Percentiles rank a stretch among this genome's conserved stretches.
phyloP scores from a whole-genome alignment of 1,139 yeast species.

The Hyphopichia pseudoburtonii region DNA sequence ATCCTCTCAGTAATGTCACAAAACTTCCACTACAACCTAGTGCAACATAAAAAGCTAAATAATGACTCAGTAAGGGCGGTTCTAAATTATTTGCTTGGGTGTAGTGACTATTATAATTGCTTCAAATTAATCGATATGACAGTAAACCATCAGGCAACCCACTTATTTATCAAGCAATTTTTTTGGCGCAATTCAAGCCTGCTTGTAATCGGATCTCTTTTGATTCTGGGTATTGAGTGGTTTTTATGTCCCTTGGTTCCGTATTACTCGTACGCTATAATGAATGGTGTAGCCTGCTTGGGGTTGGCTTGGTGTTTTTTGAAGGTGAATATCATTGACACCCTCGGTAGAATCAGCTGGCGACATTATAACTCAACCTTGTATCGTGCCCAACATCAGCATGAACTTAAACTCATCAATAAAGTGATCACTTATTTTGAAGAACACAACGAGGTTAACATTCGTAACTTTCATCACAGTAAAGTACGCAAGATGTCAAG shows the following conservation, averaged over 20 bases:
- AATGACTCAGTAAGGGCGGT: neutral
- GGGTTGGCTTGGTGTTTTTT: slow-evolving; percentile 8
- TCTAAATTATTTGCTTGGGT: slow-evolving; percentile 19
- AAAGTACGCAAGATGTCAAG: slow-evolving; percentile 24
- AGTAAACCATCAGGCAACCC: slow-evolving; percentile 10
- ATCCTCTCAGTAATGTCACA: slow-evolving; percentile 14
- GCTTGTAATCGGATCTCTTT: neutral
- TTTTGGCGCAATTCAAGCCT: neutral
- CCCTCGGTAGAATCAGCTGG: slow-evolving; percentile 35
- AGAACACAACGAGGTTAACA: slow-evolving; percentile 40
- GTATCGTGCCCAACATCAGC: slow-evolving; percentile 24
- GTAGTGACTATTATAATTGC: slow-evolving; percentile 35
- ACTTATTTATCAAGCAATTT: slow-evolving; percentile 4
- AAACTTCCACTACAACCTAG: slow-evolving; percentile 10
- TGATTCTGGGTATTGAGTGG: slow-evolving; percentile 4
- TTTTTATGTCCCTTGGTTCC: slow-evolving; percentile 2
- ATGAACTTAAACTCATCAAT: slow-evolving; percentile 30
- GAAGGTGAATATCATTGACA: slow-evolving; percentile 14
- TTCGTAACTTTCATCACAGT: slow-evolving; percentile 38
- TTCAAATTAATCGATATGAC: slow-evolving; percentile 33
- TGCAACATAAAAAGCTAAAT: neutral
- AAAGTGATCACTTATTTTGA: slow-evolving; percentile 38
- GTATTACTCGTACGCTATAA: neutral
- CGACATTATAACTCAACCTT: slow-evolving; percentile 26
- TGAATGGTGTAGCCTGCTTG: neutral